Percentiles rank a stretch among this genome's conserved stretches.
These are phyloP conservation scores for Starmerella powellii DNA, from an alignment of 805 yeast species.

Conservation along the genomic window DNA sequence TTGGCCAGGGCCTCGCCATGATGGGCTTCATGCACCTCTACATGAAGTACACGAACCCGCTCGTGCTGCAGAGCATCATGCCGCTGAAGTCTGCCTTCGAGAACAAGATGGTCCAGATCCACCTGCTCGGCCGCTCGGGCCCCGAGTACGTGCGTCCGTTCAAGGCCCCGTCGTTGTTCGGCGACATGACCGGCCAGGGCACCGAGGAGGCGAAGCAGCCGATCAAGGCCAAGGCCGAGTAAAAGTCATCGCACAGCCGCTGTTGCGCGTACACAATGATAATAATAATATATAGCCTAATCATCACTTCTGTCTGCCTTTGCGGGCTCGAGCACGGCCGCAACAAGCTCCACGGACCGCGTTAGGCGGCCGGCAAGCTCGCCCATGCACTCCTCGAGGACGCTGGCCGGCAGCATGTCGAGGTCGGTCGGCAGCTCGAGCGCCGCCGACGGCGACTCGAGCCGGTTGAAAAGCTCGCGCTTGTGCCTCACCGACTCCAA, in stretches of 20 bases:
- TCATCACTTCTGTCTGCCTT: not conserved
- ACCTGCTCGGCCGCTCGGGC: conserved; percentile 68
- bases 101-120: conserved; percentile 81
- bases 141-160: conserved; percentile 87
- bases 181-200: conserved; percentile 43
- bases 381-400: no score
- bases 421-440: not conserved
- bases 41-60: conserved; percentile 94
- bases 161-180: conserved; percentile 73
- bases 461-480: conserved; percentile 4
- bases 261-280: no score
- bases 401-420: no score
- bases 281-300: no score
- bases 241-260: conserved; percentile 20
- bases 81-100: conserved; percentile 85
- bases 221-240: conserved; percentile 85
- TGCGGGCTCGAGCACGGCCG: not conserved
- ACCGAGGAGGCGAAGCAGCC: conserved; percentile 81
- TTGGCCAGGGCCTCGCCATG: conserved; percentile 85
- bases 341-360: not conserved
- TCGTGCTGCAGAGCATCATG: conserved; percentile 84
- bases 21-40: conserved; percentile 97
- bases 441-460: not conserved
- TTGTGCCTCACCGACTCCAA: conserved; percentile 1
- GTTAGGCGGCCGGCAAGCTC: not conserved